A percentile compares a stretch with the other conserved stretches of the same genome.
Conservation (phyloP, 2,329 filamentous ascomycete genomes). For the Lizonia empirigonia region DNA sequence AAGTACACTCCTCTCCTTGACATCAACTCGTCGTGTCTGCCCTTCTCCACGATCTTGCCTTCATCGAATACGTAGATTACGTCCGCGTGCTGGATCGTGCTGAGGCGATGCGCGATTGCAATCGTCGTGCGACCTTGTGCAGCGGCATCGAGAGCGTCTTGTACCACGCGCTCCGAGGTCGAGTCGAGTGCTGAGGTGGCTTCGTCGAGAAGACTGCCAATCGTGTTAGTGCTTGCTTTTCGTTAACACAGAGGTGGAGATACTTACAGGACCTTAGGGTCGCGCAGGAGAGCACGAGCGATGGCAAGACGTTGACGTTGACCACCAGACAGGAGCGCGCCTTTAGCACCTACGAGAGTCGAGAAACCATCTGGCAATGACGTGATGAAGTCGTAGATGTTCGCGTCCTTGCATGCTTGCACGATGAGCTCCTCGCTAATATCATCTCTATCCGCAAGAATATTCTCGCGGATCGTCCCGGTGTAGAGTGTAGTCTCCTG, state of each 20-base stretch:
- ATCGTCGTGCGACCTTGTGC: conserved; percentile 90
- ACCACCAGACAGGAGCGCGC: conserved; percentile 67
- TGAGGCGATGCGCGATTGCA: conserved; percentile 88
- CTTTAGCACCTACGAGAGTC: conserved; percentile 86
- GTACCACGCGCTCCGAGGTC: conserved; percentile 72
- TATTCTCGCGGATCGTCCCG: conserved; percentile 86
- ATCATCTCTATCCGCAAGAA: conserved; percentile 68
- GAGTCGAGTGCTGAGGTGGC: conserved; percentile 48
- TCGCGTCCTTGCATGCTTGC: conserved; percentile 75
- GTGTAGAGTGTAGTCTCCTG: conserved; percentile 96
- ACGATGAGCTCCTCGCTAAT: conserved; percentile 75
- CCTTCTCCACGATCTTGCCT: conserved; percentile 82
- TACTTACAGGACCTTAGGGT: conserved; percentile 83
- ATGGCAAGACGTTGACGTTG: conserved; percentile 97
- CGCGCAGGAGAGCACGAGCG: conserved; percentile 85
- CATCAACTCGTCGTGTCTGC: conserved; percentile 70
- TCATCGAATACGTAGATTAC: conserved; percentile 96
- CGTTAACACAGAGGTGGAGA: conserved; percentile 77
- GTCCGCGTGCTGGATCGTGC: conserved; percentile 93
- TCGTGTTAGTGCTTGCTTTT: conserved; percentile 56
- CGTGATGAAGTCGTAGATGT: conserved; percentile 47
- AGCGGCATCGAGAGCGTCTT: conserved; percentile 79
- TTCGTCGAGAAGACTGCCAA: conserved; percentile 44
- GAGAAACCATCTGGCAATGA: conserved; percentile 71
- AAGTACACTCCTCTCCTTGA: conserved; percentile 50